Base-by-base conservation (phyloP, 169 alveolate genomes). In the Theileria annulata region DNA sequence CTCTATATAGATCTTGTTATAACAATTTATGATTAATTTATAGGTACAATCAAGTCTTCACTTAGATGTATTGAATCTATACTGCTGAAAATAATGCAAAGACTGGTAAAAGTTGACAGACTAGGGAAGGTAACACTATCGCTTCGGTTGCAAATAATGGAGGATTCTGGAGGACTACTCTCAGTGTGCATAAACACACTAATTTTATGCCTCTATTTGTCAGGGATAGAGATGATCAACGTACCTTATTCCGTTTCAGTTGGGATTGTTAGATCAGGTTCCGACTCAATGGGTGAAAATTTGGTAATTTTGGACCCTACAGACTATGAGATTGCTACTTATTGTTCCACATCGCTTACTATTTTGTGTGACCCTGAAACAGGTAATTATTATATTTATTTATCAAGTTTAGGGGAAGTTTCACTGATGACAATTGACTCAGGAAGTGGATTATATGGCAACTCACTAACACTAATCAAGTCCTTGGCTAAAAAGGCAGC, bases 121-220 rank as follows among this genome's bases (percentile, higher is more conserved):
- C 23, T 80, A 68, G 88, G 88, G 27, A 76, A 71, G 48, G 48
- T 74, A 31, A 35, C 56, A 27, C 77, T 80, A 30, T 80, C 88
- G 21, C 59, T 74, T 15, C 76, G 88, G 9, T 2, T 80, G 0
- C 88, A 80, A 71, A 42, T 80, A 12, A 30, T 80, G 63, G 85
- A 74, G 79, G 88, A 80, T 12, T 69, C 81, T 21, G 62, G 88
- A 28, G 79, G 88, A 13, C 70, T 80, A 28, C 68, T 80, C 4
- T 48, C 88, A n/a, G 74, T 71, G 19, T 80, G 88, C 56, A 37
- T 80, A 27, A 80, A 80, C 74, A 83, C 88, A 19, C 30, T 80
- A 47, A 30, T 75, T 1, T 73, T 71, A 5, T 73, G 81, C 30
- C 62, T 51, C 19, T 2, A 33, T 0, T 30, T 80, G 9, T 56